Conservation (phyloP, 306 rosid genomes). For the Dryas octopetala region DNA sequence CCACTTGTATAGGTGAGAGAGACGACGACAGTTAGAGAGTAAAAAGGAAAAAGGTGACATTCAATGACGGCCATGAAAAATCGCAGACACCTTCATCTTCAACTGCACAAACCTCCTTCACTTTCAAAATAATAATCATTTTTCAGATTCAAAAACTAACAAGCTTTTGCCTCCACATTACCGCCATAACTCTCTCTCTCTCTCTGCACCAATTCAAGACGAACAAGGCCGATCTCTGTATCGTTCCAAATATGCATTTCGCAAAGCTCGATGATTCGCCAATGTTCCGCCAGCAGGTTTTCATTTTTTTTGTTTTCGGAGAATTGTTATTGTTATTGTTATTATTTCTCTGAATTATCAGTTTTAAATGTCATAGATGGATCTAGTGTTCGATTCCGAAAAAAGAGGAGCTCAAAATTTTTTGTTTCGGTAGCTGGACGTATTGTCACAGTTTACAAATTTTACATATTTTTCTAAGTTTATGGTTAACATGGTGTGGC, state of each 20-base stretch:
- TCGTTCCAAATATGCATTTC: slow-evolving; percentile 60
- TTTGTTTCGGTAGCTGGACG: background rate
- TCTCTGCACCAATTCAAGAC: background rate
- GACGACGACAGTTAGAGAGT: slow-evolving; percentile 5
- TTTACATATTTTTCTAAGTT: background rate
- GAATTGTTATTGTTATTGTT: background rate
- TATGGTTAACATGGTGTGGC: background rate
- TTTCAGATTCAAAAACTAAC: background rate
- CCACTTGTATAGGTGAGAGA: background rate
- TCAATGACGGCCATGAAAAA: slow-evolving; percentile 43
- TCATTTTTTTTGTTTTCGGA: slow-evolving; percentile 1
- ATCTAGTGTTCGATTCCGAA: too few relatives aligned
- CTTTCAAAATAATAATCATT: slow-evolving; percentile 10
- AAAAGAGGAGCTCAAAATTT: background rate
- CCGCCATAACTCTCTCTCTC: background rate
- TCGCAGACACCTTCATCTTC: slow-evolving; percentile 28
- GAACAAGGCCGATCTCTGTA: background rate
- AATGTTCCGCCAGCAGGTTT: slow-evolving; percentile 98
- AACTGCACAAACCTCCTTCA: slow-evolving; percentile 41
- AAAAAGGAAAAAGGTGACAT: slow-evolving; percentile 7
- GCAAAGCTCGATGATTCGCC: slow-evolving; percentile 97
- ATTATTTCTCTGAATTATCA: background rate
- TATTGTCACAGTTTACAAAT: background rate
- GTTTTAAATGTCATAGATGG: background rate
- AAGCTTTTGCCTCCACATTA: background rate